phyloP scores from a whole-genome alignment of 2,329 filamentous ascomycete genomes.

The Scedosporium boydii region DNA sequence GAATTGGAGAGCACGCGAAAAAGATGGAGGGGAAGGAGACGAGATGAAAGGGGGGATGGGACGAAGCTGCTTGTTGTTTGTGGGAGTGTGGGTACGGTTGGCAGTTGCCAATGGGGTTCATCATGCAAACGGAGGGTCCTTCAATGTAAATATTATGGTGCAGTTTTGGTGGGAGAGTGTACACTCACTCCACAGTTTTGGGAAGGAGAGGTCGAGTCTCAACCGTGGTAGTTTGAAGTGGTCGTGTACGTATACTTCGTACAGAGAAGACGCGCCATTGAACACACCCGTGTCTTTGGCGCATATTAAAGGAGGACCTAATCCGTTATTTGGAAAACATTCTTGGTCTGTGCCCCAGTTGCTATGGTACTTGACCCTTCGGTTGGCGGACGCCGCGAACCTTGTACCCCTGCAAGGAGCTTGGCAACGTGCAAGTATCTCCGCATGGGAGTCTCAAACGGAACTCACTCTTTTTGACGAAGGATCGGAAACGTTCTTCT shows the following conservation, averaged over 20 bases:
- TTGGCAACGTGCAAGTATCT: not conserved
- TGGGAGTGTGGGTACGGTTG: not conserved
- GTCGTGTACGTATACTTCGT: too few species aligned
- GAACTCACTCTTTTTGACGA: not conserved
- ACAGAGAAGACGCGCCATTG: not conserved
- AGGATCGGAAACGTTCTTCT: too few species aligned
- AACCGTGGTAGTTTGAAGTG: too few species aligned
- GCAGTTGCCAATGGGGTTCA: not conserved
- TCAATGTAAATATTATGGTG: not conserved
- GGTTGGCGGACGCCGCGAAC: too few species aligned
- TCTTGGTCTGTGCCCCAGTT: not conserved
- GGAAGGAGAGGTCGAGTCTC: too few species aligned
- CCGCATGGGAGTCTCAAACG: too few species aligned
- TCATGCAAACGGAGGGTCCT: not conserved
- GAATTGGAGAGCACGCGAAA: not conserved
- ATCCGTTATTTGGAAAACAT: not conserved
- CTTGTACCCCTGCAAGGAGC: not conserved
- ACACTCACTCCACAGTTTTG: not conserved
- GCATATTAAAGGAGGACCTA: too few species aligned
- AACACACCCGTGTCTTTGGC: too few species aligned
- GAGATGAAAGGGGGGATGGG: slow-evolving; percentile 1
- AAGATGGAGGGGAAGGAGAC: not conserved
- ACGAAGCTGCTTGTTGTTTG: not conserved
- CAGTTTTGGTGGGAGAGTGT: not conserved
- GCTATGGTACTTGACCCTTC: not conserved